Evolutionary conservation across 352 stramenopile species (phyloP), one percentile per base, ranked within the genome.

Genomic region (Thraustochytrium sp.): DNA sequence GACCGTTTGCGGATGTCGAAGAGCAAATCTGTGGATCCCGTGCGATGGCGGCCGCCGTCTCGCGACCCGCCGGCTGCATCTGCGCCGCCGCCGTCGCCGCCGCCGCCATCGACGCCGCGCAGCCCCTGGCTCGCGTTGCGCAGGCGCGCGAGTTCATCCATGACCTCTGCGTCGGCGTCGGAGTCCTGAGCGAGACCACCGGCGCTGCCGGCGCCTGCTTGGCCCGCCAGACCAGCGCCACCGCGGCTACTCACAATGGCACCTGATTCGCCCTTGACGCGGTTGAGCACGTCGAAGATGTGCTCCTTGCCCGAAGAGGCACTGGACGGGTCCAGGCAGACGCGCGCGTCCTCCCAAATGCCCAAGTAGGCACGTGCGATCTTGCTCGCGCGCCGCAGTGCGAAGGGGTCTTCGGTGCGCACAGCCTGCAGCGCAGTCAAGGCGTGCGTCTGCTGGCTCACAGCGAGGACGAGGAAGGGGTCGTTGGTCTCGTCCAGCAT

Each of bases 281-380:
- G 74, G 61, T 82, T 82, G 74, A 82, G 74, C 8, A 82, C 74
- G 34, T 82, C 74, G 42, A 82, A 82, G 21, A 82, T 82, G 54
- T 82, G 74, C 34, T 82, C 74, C 46, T 82, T 82, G n/a, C 38
- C 53, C 21, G 40, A 55, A 11, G 74, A 68, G 18, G 74, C 74
- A 31, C 74, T 82, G 3, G 53, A 76, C 29, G 74, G 74, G 55
- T 82, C 74, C 21, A 82, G 55, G 42, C 74, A 82, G n/a, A 82
- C 74, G 21, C 74, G 74, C 38, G 74, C 74, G 38, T 82, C 74
- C 34, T 82, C 74, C 74, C 74, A 82, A 9, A 82, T 54, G 49
- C 23, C 31, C 3, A 82, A 34, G 18, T 82, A 82, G 16, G 65
- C 74, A 18, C n/a, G 51, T 0, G 74, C 49, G 26, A 82, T 40